These are phyloP conservation scores for Saturnispora mendoncae DNA, from an alignment of 805 yeast genomes.

Conservation along the genomic window DNA sequence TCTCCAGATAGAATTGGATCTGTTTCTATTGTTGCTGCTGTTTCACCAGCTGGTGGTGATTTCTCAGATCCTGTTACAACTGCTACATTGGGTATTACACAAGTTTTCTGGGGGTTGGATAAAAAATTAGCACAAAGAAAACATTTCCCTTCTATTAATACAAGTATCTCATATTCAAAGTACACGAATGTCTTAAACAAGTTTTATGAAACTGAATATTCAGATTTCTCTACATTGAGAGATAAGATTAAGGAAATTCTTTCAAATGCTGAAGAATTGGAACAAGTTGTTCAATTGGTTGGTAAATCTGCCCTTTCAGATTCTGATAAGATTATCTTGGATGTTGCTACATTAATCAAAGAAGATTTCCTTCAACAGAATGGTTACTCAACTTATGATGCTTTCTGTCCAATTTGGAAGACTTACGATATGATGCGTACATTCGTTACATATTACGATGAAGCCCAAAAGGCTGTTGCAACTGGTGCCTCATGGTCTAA, in stretches of 20 bases:
- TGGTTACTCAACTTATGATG: conserved; percentile 97
- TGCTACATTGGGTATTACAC: conserved; percentile 98
- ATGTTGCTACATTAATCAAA: conserved; percentile 82
- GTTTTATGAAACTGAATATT: conserved; percentile 77
- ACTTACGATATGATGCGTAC: conserved; percentile 97
- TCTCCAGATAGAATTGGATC: conserved; percentile 96
- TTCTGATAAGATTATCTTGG: conserved; percentile 92
- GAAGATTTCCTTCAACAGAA: conserved; percentile 99
- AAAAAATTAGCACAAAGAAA: conserved; percentile 98
- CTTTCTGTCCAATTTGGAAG: conserved; percentile 99
- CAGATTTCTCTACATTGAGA: conserved; percentile 87
- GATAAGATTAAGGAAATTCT: conserved; percentile 88
- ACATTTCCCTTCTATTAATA: conserved; percentile 98
- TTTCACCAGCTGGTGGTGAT: conserved; percentile 99
- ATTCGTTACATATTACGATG: conserved; percentile 84
- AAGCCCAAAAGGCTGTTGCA: conserved; percentile 94
- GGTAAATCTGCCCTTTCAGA: conserved; percentile 98
- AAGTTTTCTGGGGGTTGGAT: conserved; percentile 99
- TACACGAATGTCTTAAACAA: conserved; percentile 81
- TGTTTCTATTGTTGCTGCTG: conserved; percentile 99
- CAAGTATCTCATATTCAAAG: conserved; percentile 93
- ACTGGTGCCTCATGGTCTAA: conserved; percentile 94
- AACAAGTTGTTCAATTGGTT: conserved; percentile 97
- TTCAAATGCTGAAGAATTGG: conserved; percentile 95
- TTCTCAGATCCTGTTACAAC: conserved; percentile 99